phyloP scores from a whole-genome alignment of 441 rosid species.

The Pelargonium exstipulatum region DNA sequence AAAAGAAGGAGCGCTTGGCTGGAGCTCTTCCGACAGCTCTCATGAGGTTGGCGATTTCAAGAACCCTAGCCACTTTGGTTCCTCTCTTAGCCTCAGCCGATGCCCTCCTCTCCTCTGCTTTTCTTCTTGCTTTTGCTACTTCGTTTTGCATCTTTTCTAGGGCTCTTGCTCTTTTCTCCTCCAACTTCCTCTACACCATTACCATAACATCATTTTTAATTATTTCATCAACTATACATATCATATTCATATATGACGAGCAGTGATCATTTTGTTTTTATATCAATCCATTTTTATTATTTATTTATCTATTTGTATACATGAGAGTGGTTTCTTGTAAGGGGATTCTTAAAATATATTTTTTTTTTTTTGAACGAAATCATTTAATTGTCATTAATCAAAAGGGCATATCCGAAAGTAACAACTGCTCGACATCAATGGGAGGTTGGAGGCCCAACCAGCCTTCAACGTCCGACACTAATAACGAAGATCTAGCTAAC shows the following conservation, averaged over 20 bases:
- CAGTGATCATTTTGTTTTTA: not conserved
- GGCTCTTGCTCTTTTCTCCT: constrained; percentile 79
- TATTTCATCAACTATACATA: not conserved
- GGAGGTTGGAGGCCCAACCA: too few relatives aligned
- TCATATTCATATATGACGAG: too few relatives aligned
- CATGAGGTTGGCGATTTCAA: constrained; percentile 80
- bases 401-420: too few relatives aligned
- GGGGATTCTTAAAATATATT: too few relatives aligned
- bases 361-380: too few relatives aligned
- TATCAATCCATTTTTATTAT: too few relatives aligned
- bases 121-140: constrained; percentile 71
- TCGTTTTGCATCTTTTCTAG: constrained; percentile 88
- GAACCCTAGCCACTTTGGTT: constrained; percentile 61
- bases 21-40: constrained; percentile 90
- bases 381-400: too few relatives aligned
- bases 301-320: too few relatives aligned
- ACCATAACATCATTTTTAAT: not conserved
- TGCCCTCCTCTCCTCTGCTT: constrained; percentile 87
- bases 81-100: constrained; percentile 84
- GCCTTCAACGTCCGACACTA: too few relatives aligned
- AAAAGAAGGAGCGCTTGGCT: constrained; percentile 64
- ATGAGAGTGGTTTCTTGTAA: too few relatives aligned
- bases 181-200: constrained; percentile 69
- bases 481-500: too few relatives aligned
- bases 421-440: too few relatives aligned